Evolutionary conservation across 2,329 filamentous ascomycete species (phyloP), one percentile per base, ranked within the genome.

Genomic region (Hypoxylon sp.): DNA sequence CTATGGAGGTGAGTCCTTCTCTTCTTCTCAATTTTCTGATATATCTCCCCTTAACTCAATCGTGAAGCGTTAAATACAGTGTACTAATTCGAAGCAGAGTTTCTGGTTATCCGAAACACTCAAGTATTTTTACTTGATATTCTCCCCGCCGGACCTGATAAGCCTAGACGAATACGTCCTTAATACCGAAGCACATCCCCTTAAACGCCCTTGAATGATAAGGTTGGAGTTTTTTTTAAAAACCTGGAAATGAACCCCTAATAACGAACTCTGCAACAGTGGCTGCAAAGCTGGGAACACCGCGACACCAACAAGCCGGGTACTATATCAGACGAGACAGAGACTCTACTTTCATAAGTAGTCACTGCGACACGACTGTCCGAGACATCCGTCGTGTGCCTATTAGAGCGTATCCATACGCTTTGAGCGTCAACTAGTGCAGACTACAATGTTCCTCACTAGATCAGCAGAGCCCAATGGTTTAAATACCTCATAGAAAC

Each of bases 41-140:
- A 5, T 26, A 2, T 26, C 4, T 26, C 26, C n/a, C 14, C 14
- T 6, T 9, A 37, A n/a, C 10, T 11, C 26, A 67, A 19, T 68
- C 5, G 71, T 0, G 29, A 9, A 3, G 29, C 8, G 17, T 13
- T 8, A 29, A 9, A 19, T n/a, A 9, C 14, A 17, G 2, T 14
- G 5, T 14, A 14, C 89, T 74, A 84, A 85, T 73, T 85, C 86
- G 51, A 46, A 44, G 78, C 86, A 93, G 81, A 91, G 87, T 65
- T 92, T 92, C 73, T 93, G 91, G 89, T 81, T 91, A 73, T 87
- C 88, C 0, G 91, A 93, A 81, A 93, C 90, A n/a, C 79, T 93
- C 65, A 94, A 93, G 79, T 93, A 93, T 71, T 92, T 92, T 65
- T 94, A 91, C 70, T 77, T 93, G 53, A 85, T 92, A 19, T 94